Percentiles rank a stretch among this genome's conserved stretches.
phyloP scores from a whole-genome alignment of 352 stramenopile species.

The Pythium dissimile region DNA sequence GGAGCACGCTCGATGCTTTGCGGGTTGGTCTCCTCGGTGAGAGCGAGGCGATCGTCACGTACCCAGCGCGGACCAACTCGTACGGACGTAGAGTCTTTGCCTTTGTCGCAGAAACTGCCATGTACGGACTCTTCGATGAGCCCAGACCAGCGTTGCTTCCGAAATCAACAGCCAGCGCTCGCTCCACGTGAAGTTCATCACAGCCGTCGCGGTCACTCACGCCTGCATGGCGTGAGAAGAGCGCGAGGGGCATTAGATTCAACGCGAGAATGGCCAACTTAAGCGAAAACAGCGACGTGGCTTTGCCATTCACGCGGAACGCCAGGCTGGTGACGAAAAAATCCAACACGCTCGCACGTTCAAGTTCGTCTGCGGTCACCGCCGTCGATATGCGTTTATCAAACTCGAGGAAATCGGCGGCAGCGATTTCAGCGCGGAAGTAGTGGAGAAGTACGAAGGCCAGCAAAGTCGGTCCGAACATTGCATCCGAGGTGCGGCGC shows the following conservation, averaged over 20 bases:
- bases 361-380: conserved; percentile 24
- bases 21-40: too few species aligned
- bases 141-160: background rate
- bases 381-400: conserved; percentile 26
- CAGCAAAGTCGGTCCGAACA: conserved; percentile 33
- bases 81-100: background rate
- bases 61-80: background rate
- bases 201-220: too few species aligned
- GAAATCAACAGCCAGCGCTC: background rate
- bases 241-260: background rate
- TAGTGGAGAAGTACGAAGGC: conserved; percentile 27
- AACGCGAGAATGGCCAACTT: background rate
- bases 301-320: background rate
- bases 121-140: too few species aligned
- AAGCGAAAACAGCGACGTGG: background rate
- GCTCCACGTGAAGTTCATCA: too few species aligned
- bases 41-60: too few species aligned
- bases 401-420: conserved; percentile 13
- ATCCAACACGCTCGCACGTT: conserved; percentile 3
- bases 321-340: background rate
- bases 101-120: too few species aligned
- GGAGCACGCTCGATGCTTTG: too few species aligned
- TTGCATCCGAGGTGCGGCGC: conserved; percentile 22
- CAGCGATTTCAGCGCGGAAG: conserved; percentile 23
- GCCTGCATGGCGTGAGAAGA: too few species aligned